Base-by-base conservation (phyloP, 148 eudicot species). In the Hydrangea macrophylla region DNA sequence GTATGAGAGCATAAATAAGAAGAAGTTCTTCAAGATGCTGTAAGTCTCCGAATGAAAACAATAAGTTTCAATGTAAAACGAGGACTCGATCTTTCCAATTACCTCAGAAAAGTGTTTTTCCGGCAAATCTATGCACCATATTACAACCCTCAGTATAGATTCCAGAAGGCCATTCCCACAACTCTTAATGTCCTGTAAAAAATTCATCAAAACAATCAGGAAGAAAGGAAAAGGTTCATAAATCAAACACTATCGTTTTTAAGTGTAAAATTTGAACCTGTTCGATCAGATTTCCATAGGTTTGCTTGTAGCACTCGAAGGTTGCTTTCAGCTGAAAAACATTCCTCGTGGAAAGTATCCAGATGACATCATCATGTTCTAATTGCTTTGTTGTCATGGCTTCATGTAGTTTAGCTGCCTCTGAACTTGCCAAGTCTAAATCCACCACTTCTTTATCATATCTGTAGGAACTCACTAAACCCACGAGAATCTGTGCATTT, bases 21-120 rank as follows among this genome's bases (percentile, higher is more conserved):
- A 32, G 45, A 51, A 33, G 54, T 65, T 24, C 13, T 11, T 65
- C 13, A 5, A 17, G 11, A 22, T 22, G 69, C 22, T 62, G n/a
- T n/a, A n/a, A n/a, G 12, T 9, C 11, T 50, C 25, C 57, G 1
- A 45, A 35, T 8, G 0, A 7, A 35, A 31, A 50, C 7, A 23
- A 33, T 62, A 2, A 6, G 51, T n/a, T 6, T 13, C 18, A 24
- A 50, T 37, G 26, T 20, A 60, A 27, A n/a, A n/a, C n/a, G n/a
- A 44, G 17, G 45, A 55, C 68, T 6, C 33, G 45, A 61, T 27
- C 17, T 1, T 27, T 55, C 33, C 26, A 32, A 25, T 76, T 28
- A 89, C 97, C 97, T 91, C 85, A 24, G 95, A 92, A 42, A 84
- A 91, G 79, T 91, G 92, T 65, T 83, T 91, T 72, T 86, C 91